Percentiles rank a stretch among this genome's conserved stretches.
phyloP scores from a whole-genome alignment of 2,329 filamentous ascomycete genomes.

The Microcyclospora tardicrescens region DNA sequence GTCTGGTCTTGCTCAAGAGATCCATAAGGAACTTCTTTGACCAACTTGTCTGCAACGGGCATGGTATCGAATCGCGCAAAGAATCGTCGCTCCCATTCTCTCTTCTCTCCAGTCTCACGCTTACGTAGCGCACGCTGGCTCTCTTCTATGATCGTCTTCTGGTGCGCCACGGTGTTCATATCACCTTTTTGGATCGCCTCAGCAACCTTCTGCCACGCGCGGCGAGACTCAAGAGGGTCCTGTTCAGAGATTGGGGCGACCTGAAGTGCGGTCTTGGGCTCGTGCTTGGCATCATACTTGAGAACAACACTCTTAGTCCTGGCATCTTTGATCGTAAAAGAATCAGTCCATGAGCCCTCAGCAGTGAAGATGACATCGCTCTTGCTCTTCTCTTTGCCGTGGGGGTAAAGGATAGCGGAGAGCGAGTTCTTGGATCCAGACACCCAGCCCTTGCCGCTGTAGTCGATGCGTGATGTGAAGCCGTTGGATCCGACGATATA shows the following conservation, averaged over 20 bases:
- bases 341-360: slow-evolving; percentile 81
- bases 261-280: slow-evolving; percentile 50
- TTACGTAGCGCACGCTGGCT: slow-evolving; percentile 66
- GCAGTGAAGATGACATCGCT: slow-evolving; percentile 60
- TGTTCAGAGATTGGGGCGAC: slow-evolving; percentile 65
- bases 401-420: slow-evolving; percentile 59
- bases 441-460: slow-evolving; percentile 86
- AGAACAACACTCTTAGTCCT: slow-evolving; percentile 33
- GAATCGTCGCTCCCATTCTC: slow-evolving; percentile 71
- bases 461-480: slow-evolving; percentile 81
- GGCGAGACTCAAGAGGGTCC: slow-evolving; percentile 73
- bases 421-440: slow-evolving; percentile 93
- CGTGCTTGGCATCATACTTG: slow-evolving; percentile 34
- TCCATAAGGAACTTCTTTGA: slow-evolving; percentile 29
- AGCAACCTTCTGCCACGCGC: slow-evolving; percentile 79
- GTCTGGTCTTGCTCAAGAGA: slow-evolving; percentile 50
- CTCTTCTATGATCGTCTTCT: slow-evolving; percentile 85
- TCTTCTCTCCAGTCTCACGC: slow-evolving; percentile 60
- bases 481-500: slow-evolving; percentile 80
- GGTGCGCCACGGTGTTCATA: slow-evolving; percentile 63
- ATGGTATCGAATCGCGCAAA: slow-evolving; percentile 43
- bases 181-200: slow-evolving; percentile 68
- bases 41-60: slow-evolving; percentile 36
- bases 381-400: slow-evolving; percentile 48
- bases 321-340: slow-evolving; percentile 64